Evolutionary conservation across 1,284 basidiomycete genomes (phyloP).

Genomic region (Fomes fomentarius): DNA sequence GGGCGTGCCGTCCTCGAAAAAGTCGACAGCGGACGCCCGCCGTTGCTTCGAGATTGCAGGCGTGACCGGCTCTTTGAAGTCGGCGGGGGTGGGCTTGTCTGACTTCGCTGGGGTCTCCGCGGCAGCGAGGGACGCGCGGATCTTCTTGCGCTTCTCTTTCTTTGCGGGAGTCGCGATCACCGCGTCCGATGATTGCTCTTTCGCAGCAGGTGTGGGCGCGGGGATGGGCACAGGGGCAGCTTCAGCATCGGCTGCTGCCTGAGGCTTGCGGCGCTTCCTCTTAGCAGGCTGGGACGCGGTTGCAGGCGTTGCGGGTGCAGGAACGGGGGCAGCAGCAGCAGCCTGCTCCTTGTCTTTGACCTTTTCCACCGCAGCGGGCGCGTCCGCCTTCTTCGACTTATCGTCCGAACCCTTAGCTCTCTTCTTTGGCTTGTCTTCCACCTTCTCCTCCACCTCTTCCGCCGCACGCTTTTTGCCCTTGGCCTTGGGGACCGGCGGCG

Average conservation of each 20-base stretch:
- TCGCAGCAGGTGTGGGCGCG: slow-evolving; percentile 14
- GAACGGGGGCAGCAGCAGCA: slow-evolving; percentile 13
- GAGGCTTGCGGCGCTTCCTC: slow-evolving; percentile 30
- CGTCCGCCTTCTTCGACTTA: slow-evolving; percentile 37
- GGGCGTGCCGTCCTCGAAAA: slow-evolving; percentile 25
- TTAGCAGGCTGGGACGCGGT: slow-evolving; percentile 21
- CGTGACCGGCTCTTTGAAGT: slow-evolving; percentile 3
- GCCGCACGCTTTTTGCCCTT: slow-evolving; percentile 48
- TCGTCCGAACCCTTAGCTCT: slow-evolving; percentile 30
- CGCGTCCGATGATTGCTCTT: slow-evolving; percentile 19
- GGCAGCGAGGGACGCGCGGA: slow-evolving; percentile 10
- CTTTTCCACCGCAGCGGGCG: slow-evolving; percentile 14
- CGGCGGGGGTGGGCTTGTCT: not conserved
- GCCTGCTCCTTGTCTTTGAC: slow-evolving; percentile 24
- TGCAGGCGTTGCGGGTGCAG: slow-evolving; percentile 2
- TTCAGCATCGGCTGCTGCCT: not conserved
- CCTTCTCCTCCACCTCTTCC: slow-evolving; percentile 34
- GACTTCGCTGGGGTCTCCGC: slow-evolving; percentile 12
- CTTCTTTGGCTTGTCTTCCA: slow-evolving; percentile 26
- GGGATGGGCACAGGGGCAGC: slow-evolving; percentile 11
- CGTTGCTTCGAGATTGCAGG: slow-evolving; percentile 25
- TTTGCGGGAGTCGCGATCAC: slow-evolving; percentile 15
- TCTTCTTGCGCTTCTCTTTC: slow-evolving; percentile 29
- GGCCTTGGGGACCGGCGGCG: slow-evolving; percentile 14
- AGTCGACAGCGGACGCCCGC: slow-evolving; percentile 33